phyloP scores from a whole-genome alignment of 2,329 filamentous ascomycete genomes.

The Calonectria hawksworthii region DNA sequence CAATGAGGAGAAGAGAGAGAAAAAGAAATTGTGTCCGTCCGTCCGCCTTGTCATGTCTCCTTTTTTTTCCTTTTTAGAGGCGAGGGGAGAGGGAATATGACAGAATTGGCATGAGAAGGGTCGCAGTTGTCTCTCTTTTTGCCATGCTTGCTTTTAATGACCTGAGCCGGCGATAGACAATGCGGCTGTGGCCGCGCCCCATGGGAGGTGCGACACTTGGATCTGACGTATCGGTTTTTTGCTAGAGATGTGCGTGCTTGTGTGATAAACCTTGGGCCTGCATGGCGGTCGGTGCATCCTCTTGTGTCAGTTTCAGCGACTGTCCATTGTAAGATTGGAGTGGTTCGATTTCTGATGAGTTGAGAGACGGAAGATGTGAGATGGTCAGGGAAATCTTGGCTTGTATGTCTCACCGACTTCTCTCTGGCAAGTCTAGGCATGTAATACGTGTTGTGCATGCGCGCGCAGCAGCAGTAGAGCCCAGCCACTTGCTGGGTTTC shows the following conservation, averaged over 20 bases:
- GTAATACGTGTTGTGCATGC: constrained; percentile 8
- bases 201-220: neutral
- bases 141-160: constrained; percentile 1
- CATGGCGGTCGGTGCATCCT: neutral
- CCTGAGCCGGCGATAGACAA: neutral
- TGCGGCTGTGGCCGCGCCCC: neutral
- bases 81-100: constrained; percentile 16
- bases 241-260: neutral
- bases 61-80: neutral
- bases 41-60: neutral
- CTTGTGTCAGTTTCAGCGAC: constrained; percentile 8
- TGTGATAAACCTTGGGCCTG: neutral
- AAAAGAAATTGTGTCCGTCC: neutral
- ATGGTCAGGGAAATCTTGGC: neutral
- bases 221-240: neutral
- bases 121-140: neutral
- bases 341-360: neutral
- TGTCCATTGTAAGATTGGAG: neutral
- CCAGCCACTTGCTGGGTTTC: constrained; percentile 29
- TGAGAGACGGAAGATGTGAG: neutral
- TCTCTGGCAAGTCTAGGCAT: neutral
- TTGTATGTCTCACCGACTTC: constrained; percentile 10
- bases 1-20: neutral
- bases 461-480: neutral
- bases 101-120: constrained; percentile 9